Evolutionary conservation across 2,329 filamentous ascomycete species (phyloP), one percentile per base, ranked within the genome.

Genomic region (Proliferodiscus dingleyae): DNA sequence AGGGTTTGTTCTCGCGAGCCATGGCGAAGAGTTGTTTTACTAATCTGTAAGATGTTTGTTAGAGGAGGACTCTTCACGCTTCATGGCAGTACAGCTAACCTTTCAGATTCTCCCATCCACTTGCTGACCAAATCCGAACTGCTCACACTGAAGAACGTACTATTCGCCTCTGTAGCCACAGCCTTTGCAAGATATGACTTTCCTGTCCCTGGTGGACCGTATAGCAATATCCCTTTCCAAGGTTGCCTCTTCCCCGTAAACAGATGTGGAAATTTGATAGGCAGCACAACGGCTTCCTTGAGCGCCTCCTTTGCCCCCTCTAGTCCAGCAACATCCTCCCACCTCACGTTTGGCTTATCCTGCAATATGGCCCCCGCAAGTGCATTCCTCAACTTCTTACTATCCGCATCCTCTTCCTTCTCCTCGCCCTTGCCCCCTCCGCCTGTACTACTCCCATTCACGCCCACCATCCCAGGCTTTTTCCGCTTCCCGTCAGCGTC

Each of bases 51-150:
- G 19, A 21, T 10, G 23, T 6, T 18, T 8, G 40, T 57, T 28
- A 56, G 47, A 16, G 10, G 26, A 16, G 5, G 16, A 22, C 11
- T 11, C 24, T 26, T 11, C 24, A 26, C 11, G 32, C 19, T 15
- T 10, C 9, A 5, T 2, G 28, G 34, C 18, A 4, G 9, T 46
- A n/a, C 21, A 16, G 59, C 74, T 39, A 71, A 94, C 88, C 89
- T 81, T 80, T 98, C 93, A 74, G 87, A 94, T 70, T 98, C 93
- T 72, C 93, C 93, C 93, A 98, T 98, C 93, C 93, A 98, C 66
- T 98, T 98, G 67, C 89, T 95, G 50, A 98, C 93, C 67, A 98
- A 68, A 66, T 98, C 93, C 64, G 89, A 95, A 75, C 88, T 95
- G 70, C 88, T 95, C 56, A 98, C 91, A 63, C 89, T 96, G 77